Evolutionary conservation across 2,329 filamentous ascomycete species (phyloP), one percentile per base, ranked within the genome.

Genomic region (Colletotrichum karsti): DNA sequence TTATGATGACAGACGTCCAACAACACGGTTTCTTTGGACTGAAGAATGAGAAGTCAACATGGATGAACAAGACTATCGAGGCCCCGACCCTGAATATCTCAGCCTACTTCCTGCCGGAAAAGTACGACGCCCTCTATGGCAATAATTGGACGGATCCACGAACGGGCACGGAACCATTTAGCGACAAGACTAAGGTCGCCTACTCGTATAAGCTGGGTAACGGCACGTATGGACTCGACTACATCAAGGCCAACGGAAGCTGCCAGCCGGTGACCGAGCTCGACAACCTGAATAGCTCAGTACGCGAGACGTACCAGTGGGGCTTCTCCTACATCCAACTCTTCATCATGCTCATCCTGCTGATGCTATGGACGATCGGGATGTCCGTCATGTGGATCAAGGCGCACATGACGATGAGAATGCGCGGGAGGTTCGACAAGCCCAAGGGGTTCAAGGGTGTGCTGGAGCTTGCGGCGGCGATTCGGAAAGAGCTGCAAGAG

Each of bases 251-350:
- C 4, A 57, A 71, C 12, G 74, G 72, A 22, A 50, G 41, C n/a
- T 75, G 74, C 18, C 71, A 73, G 54, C 69, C 72, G 4, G 22
- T 69, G n/a, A 51, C 26, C 5, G 65, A 65, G 8, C 28, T 39
- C 5, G 53, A 7, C 15, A 4, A 3, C 35, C 26, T 18, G 33
- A 24, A 42, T 24, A 9, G 30, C 33, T 37, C 42, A 64, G 64
- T 33, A n/a, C 63, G 58, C 7, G 50, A 67, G 22, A 63, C 48
- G 18, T 75, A 73, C 30, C 69, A 72, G 46, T 77, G 74, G 73
- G 74, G 74, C 2, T 75, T 76, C 54, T 75, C 74, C 2, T 75
- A 69, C 20, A 51, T 76, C 41, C 74, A 76, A 48, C 44, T 72
- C 2, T 71, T 73, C 30, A 50, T 72, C 9, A 39, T 66, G 4